Percentiles rank a stretch among this genome's conserved stretches.
Evolutionary conservation across 345 rosid genomes (phyloP).

Genomic region (Draba incana): DNA sequence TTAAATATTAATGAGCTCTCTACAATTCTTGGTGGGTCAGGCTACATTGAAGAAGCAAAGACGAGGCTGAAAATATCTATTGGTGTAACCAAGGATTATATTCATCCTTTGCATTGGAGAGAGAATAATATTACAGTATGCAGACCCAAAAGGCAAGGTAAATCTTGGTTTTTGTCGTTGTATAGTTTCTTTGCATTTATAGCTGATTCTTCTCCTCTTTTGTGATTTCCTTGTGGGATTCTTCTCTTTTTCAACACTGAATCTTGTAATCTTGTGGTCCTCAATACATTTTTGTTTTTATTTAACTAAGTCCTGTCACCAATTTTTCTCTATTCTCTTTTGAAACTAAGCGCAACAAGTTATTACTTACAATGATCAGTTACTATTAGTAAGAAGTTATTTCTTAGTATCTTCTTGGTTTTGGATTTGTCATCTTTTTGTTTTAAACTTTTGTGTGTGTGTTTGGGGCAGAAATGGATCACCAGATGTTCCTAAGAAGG

Average conservation of each 20-base stretch:
- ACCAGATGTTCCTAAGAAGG: conserved; percentile 70
- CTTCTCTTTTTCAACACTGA: conserved; percentile 29
- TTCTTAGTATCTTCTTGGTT: conserved; percentile 21
- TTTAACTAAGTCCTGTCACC: background rate
- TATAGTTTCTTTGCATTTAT: conserved; percentile 35
- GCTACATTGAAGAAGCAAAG: conserved; percentile 57
- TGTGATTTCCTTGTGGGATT: conserved; percentile 27
- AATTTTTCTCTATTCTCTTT: conserved; percentile 3
- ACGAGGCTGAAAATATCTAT: conserved; percentile 33
- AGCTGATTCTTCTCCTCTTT: conserved; percentile 36
- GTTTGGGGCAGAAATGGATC: conserved; percentile 55
- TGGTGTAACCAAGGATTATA: conserved; percentile 39
- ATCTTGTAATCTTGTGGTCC: conserved; percentile 38
- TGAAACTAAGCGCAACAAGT: conserved; percentile 8
- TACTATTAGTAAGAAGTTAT: conserved; percentile 1
- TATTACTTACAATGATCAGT: background rate
- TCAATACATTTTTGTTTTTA: conserved; percentile 1
- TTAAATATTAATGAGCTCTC: conserved; percentile 42
- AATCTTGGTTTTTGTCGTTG: conserved; percentile 38
- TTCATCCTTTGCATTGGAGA: conserved; percentile 28
- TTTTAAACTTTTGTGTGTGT: conserved; percentile 21
- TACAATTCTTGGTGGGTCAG: conserved; percentile 60
- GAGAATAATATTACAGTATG: conserved; percentile 54
- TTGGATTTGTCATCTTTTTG: conserved; percentile 16
- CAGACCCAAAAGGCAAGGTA: conserved; percentile 93